These are phyloP conservation scores for Rugosomyces carneus DNA, from an alignment of 1,284 basidiomycete genomes.

Conservation along the genomic window DNA sequence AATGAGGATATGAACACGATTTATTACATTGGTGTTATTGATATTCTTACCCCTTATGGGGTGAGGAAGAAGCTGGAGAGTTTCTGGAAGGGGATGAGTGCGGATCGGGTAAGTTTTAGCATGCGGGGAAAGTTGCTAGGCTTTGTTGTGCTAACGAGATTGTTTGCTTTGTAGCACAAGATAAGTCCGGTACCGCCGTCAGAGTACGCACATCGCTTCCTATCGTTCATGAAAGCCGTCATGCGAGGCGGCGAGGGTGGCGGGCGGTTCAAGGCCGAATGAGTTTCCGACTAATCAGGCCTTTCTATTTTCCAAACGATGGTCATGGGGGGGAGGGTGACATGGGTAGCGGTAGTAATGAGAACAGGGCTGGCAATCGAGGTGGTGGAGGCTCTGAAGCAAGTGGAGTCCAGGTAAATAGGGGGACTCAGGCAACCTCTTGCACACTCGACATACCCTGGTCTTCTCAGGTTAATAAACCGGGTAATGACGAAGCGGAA, in stretches of 20 bases:
- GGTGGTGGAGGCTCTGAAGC: no score
- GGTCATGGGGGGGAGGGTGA: no score
- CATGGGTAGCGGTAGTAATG: no score
- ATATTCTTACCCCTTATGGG: conserved; percentile 90
- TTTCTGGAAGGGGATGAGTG: conserved; percentile 86
- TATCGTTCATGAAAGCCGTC: conserved; percentile 80
- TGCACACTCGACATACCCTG: no score
- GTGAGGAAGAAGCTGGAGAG: conserved; percentile 80
- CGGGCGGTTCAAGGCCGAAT: conserved; percentile 47
- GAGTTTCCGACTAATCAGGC: neutral
- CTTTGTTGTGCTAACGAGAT: conserved; percentile 6
- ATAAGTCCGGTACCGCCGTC: conserved; percentile 86
- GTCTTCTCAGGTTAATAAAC: no score
- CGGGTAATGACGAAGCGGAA: no score
- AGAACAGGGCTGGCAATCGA: no score
- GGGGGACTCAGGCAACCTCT: no score
- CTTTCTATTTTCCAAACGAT: neutral
- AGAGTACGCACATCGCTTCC: conserved; percentile 85
- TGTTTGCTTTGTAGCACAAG: conserved; percentile 58
- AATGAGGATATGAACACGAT: conserved; percentile 76
- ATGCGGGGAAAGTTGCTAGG: no score
- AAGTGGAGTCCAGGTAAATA: no score
- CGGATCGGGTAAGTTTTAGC: conserved; percentile 61
- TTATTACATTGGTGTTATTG: conserved; percentile 94
- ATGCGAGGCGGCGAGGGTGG: conserved; percentile 80